Evolutionary conservation across 139 green algal species (phyloP).

Genomic region (Dunaliella primolecta): DNA sequence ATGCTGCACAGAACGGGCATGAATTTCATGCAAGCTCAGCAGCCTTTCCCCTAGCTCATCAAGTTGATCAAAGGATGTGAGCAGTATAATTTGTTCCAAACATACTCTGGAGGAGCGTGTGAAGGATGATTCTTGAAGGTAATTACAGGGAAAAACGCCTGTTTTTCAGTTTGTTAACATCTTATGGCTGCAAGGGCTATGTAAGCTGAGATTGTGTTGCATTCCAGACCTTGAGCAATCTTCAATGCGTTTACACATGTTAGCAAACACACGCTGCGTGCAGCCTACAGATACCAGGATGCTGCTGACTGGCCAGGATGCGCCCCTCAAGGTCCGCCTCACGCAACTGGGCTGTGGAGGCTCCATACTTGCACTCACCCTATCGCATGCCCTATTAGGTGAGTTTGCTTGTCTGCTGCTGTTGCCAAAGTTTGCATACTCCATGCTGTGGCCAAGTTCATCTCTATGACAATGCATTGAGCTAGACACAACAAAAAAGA

Average conservation of each 20-base stretch:
- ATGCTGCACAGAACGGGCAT: too few relatives aligned
- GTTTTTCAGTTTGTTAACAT: neutral
- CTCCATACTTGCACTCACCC: constrained; percentile 35
- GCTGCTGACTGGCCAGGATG: constrained; percentile 16
- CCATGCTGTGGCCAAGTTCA: too few relatives aligned
- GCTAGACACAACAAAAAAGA: neutral
- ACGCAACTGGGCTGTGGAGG: constrained; percentile 26
- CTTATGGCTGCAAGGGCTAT: neutral
- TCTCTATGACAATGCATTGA: too few relatives aligned
- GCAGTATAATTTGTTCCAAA: too few relatives aligned
- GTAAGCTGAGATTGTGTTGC: neutral
- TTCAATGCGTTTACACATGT: neutral
- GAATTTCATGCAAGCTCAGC: too few relatives aligned
- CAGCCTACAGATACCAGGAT: constrained; percentile 16
- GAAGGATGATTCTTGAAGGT: neutral
- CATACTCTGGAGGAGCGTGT: too few relatives aligned
- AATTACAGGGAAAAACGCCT: neutral
- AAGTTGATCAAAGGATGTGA: too few relatives aligned
- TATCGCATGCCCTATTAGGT: constrained; percentile 32
- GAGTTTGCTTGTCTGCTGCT: neutral
- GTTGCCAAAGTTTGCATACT: neutral
- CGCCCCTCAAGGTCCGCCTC: constrained; percentile 33
- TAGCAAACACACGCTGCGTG: neutral
- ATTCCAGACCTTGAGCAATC: neutral
- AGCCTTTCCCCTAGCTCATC: too few relatives aligned